Percentiles rank a stretch among this genome's conserved stretches.
Evolutionary conservation across 208 protist genomes (phyloP).

Genomic region (Crithidia acanthocephali): DNA sequence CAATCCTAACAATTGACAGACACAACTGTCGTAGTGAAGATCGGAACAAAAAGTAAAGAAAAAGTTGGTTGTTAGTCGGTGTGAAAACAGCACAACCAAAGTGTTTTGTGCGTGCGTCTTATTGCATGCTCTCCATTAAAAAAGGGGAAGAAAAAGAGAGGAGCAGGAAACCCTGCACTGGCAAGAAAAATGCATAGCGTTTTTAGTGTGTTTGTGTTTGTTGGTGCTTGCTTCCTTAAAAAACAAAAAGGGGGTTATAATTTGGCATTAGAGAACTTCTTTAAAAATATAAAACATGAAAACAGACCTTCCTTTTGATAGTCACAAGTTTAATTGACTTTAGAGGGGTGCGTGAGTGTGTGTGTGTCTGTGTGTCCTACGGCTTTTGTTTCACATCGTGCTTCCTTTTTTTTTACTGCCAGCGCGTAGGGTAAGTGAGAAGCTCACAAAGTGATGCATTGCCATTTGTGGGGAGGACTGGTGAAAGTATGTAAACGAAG

Average conservation of each 20-base stretch:
- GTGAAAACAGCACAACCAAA: neutral
- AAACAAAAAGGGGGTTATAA: too few relatives aligned
- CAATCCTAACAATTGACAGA: neutral
- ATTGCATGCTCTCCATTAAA: neutral
- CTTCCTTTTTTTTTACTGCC: neutral
- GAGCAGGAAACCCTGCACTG: neutral
- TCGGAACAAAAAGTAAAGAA: neutral
- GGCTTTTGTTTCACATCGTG: neutral
- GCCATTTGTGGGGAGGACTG: too few relatives aligned
- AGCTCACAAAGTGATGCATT: neutral
- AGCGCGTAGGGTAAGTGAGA: too few relatives aligned
- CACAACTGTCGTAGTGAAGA: too few relatives aligned
- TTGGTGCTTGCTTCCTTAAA: too few relatives aligned
- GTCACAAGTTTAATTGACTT: too few relatives aligned
- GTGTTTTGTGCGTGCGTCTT: neutral
- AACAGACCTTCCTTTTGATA: too few relatives aligned
- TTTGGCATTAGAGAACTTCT: too few relatives aligned
- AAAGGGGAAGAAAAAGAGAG: constrained; percentile 7
- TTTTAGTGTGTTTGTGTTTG: too few relatives aligned
- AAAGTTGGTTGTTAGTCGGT: neutral
- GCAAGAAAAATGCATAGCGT: constrained; percentile 10
- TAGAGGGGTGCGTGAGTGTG: too few relatives aligned
- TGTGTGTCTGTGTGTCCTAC: neutral
- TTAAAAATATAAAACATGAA: too few relatives aligned
- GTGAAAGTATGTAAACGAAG: too few relatives aligned